Percentiles rank a stretch among this genome's conserved stretches.
phyloP scores from a whole-genome alignment of 129 eudicot species.

The Silybum marianum region DNA sequence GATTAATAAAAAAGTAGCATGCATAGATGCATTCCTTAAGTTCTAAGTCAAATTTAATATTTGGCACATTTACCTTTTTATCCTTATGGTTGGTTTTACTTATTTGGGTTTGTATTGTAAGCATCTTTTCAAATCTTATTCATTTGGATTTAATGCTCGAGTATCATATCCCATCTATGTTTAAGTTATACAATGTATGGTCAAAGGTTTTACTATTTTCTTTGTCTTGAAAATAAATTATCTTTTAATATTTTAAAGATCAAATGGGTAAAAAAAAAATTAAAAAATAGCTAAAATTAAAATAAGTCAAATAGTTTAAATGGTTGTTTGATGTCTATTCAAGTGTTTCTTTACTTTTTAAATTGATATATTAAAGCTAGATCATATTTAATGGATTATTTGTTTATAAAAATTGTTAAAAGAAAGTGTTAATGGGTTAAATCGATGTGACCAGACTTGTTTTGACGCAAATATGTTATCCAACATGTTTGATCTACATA shows the following conservation, averaged over 20 bases:
- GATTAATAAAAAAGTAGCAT: conserved; percentile 19
- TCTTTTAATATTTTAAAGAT: not conserved
- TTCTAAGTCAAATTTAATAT: conserved; percentile 17
- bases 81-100: conserved; percentile 10
- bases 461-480: no score
- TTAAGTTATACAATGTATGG: not conserved
- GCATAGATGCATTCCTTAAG: not conserved
- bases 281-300: not conserved
- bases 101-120: conserved; percentile 9
- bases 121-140: conserved; percentile 10
- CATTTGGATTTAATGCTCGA: not conserved
- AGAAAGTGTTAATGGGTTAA: no score
- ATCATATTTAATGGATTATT: no score
- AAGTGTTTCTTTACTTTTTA: not conserved
- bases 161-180: not conserved
- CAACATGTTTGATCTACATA: no score
- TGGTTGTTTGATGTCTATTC: not conserved
- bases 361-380: not conserved
- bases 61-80: not conserved
- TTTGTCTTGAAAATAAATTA: not conserved
- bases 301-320: not conserved
- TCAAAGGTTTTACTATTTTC: not conserved
- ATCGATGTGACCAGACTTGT: no score
- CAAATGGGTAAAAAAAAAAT: not conserved
- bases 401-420: no score